Conservation (phyloP, 306 rosid genomes). For the Cucurbita maxima region DNA sequence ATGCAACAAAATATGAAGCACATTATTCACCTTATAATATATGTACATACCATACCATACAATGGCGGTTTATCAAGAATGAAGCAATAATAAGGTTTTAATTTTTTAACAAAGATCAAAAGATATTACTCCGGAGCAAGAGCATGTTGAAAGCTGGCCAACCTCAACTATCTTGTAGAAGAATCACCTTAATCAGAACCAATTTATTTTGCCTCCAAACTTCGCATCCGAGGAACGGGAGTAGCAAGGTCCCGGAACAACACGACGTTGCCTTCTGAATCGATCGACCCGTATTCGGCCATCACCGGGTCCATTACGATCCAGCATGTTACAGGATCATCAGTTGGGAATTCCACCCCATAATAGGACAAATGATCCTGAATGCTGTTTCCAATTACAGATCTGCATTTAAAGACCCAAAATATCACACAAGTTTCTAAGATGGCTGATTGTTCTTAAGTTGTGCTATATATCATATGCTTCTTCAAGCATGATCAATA, state of each 20-base stretch:
- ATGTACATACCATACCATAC: not conserved
- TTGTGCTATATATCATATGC: not conserved
- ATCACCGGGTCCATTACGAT: conserved; percentile 43
- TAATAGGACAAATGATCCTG: conserved; percentile 59
- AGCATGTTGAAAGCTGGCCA: not conserved
- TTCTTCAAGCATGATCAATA: not conserved
- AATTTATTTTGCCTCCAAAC: not conserved
- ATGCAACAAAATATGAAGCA: not conserved
- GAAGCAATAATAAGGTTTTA: not conserved
- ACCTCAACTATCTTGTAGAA: not conserved
- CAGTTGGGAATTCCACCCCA: conserved; percentile 43
- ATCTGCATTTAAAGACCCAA: conserved; percentile 33
- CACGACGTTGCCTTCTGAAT: conserved; percentile 44
- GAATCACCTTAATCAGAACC: not conserved
- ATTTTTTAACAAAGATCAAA: not conserved
- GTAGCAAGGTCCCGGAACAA: conserved; percentile 42
- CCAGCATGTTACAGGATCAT: conserved; percentile 40
- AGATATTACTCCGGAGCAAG: not conserved
- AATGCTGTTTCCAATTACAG: conserved; percentile 75
- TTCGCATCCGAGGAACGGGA: conserved; percentile 21
- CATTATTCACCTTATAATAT: not conserved
- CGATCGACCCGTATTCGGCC: conserved; percentile 22
- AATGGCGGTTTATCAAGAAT: not conserved
- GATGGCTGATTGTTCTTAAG: not conserved
- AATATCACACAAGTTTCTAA: not conserved